Evolutionary conservation across 2,329 filamentous ascomycete species (phyloP).

Genomic region (Beauveria medogensis): DNA sequence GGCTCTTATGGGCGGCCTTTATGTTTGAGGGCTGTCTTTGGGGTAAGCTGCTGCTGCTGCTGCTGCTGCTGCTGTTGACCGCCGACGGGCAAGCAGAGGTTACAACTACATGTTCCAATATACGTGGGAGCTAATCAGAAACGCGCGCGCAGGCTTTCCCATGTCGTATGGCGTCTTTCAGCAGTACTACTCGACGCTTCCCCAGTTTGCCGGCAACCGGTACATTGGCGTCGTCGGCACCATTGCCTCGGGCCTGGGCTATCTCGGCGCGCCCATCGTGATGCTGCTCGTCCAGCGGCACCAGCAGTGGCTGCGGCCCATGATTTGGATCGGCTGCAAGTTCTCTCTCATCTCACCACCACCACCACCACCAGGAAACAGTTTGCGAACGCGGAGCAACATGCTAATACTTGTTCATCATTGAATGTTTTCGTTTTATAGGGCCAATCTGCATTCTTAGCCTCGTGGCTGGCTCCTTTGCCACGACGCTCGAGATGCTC

Average conservation of each 20-base stretch:
- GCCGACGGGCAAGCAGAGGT: background rate
- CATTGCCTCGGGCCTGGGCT: conserved; percentile 19
- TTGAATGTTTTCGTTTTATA: background rate
- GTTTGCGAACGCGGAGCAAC: too few species aligned
- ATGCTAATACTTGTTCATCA: background rate
- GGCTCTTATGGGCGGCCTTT: conserved; percentile 16
- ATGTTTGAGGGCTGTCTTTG: conserved; percentile 19
- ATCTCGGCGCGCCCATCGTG: conserved; percentile 20
- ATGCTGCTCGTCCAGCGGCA: conserved; percentile 16
- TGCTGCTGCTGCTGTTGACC: background rate
- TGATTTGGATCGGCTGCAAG: conserved; percentile 13
- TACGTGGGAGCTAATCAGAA: background rate
- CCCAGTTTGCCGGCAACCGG: conserved; percentile 17
- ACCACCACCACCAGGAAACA: background rate
- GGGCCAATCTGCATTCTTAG: conserved; percentile 28
- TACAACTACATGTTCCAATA: background rate
- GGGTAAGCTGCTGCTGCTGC: conserved; percentile 10
- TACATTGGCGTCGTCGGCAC: conserved; percentile 21
- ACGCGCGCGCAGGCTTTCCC: conserved; percentile 16
- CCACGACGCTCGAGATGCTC: conserved; percentile 22
- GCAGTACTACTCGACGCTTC: conserved; percentile 20
- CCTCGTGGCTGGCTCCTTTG: conserved; percentile 27
- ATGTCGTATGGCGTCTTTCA: conserved; percentile 23
- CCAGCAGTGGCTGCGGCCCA: background rate
- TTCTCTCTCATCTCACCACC: background rate